Evolutionary conservation across 2,329 filamentous ascomycete genomes (phyloP).

Genomic region (Golovinomyces cichoracearum): DNA sequence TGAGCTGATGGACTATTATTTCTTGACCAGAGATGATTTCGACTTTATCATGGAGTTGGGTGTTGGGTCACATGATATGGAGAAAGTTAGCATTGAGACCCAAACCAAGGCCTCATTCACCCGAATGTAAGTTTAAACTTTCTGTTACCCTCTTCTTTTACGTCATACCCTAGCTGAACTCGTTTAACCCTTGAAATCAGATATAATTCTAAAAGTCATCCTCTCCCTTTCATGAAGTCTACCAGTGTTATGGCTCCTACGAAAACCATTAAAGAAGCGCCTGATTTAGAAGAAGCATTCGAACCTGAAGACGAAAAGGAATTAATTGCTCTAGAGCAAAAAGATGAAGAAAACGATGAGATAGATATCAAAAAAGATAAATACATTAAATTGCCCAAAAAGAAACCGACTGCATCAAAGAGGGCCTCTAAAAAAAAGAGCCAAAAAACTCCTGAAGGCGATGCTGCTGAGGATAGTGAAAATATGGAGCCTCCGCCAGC

Average conservation of each 20-base stretch:
- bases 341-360: slow-evolving; percentile 31
- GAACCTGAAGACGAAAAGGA: slow-evolving; percentile 59
- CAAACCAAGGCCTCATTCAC: slow-evolving; percentile 81
- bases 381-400: slow-evolving; percentile 69
- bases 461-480: slow-evolving; percentile 6
- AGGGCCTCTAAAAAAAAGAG: slow-evolving; percentile 21
- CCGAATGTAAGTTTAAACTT: slow-evolving; percentile 37
- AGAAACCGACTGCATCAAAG: slow-evolving; percentile 20
- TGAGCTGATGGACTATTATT: slow-evolving; percentile 91
- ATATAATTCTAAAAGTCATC: slow-evolving; percentile 68
- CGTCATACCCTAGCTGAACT: too few relatives aligned
- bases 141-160: not conserved
- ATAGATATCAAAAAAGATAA: slow-evolving; percentile 84
- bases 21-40: slow-evolving; percentile 78
- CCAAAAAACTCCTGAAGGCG: slow-evolving; percentile 9
- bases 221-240: slow-evolving; percentile 88
- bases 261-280: slow-evolving; percentile 45
- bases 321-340: slow-evolving; percentile 19
- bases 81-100: slow-evolving; percentile 49
- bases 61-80: slow-evolving; percentile 58
- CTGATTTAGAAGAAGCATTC: slow-evolving; percentile 86
- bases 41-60: slow-evolving; percentile 81
- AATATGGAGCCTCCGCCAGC: slow-evolving; percentile 6
- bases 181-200: too few relatives aligned
- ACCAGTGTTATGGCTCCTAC: slow-evolving; percentile 49